A percentile compares a stretch with the other conserved stretches of the same genome.
phyloP scores from a whole-genome alignment of 225 moss, liverwort and hornwort species.

The Neckera pumila region DNA sequence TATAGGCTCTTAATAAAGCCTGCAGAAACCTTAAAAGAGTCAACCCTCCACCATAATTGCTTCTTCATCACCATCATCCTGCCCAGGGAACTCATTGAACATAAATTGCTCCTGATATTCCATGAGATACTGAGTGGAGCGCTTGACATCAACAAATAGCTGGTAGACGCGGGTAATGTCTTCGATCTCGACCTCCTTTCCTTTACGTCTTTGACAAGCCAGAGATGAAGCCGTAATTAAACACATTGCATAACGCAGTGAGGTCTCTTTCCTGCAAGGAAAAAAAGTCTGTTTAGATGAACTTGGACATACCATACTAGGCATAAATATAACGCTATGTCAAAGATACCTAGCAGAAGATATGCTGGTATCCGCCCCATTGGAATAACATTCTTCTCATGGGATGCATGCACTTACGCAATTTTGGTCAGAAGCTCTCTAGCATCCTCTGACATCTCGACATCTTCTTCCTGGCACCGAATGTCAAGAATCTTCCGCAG shows the following conservation, averaged over 20 bases:
- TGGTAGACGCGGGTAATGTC: conserved; percentile 73
- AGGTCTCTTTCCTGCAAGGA: conserved; percentile 54
- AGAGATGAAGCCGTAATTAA: conserved; percentile 79
- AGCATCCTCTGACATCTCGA: conserved; percentile 73
- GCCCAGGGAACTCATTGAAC: conserved; percentile 61
- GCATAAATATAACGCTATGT: not conserved
- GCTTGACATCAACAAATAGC: conserved; percentile 67
- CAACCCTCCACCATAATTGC: conserved; percentile 56
- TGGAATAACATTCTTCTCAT: not conserved
- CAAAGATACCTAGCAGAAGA: not conserved
- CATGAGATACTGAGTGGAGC: conserved; percentile 80
- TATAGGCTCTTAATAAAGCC: not conserved
- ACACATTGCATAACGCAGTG: conserved; percentile 78
- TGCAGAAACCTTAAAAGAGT: not conserved
- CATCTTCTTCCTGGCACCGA: conserved; percentile 70
- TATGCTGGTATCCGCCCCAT: not conserved
- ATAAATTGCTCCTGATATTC: conserved; percentile 84
- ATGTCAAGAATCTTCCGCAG: conserved; percentile 74
- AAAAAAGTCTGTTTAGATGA: not conserved
- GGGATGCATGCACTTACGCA: conserved; percentile 22
- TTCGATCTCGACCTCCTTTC: conserved; percentile 72
- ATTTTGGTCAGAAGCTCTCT: conserved; percentile 72
- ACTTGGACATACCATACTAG: not conserved
- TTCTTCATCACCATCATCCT: conserved; percentile 47
- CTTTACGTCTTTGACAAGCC: conserved; percentile 65